Evolutionary conservation across 345 rosid species (phyloP).

Genomic region (Clausena lansium): DNA sequence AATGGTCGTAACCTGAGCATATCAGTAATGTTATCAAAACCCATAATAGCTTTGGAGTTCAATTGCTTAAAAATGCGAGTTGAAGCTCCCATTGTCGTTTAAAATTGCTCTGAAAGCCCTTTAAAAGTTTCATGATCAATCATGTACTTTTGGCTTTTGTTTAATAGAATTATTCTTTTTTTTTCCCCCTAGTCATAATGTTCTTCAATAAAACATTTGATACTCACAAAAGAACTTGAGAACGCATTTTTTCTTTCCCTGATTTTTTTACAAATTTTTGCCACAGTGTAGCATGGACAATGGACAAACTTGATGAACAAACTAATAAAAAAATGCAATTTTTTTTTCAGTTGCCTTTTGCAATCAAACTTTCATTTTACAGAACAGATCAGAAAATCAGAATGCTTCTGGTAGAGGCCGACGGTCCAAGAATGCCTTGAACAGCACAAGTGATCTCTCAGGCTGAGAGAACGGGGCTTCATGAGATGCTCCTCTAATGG

Average conservation of each 20-base stretch:
- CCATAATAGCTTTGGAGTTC: constrained; percentile 75
- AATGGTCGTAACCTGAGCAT: constrained; percentile 39
- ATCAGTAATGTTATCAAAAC: constrained; percentile 72
- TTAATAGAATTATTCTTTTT: not conserved
- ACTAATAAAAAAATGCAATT: constrained; percentile 28
- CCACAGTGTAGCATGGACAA: constrained; percentile 26
- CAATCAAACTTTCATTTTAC: constrained; percentile 24
- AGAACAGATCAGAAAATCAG: constrained; percentile 36
- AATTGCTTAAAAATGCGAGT: constrained; percentile 75
- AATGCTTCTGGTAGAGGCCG: constrained; percentile 71
- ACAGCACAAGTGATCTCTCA: constrained; percentile 83
- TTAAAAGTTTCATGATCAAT: constrained; percentile 20
- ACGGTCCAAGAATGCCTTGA: constrained; percentile 64
- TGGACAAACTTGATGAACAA: constrained; percentile 20
- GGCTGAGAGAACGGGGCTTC: constrained; percentile 99
- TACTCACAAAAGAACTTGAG: not conserved
- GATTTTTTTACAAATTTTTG: constrained; percentile 25
- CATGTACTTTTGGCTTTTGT: not conserved
- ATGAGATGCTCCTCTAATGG: constrained; percentile 92
- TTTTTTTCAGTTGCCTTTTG: constrained; percentile 21
- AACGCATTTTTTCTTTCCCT: constrained; percentile 12
- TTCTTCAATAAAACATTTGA: not conserved
- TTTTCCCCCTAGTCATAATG: not conserved
- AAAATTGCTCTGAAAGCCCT: constrained; percentile 23
- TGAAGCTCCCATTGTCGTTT: constrained; percentile 61